phyloP scores from a whole-genome alignment of 306 rosid genomes.

The Rubus idaeus region DNA sequence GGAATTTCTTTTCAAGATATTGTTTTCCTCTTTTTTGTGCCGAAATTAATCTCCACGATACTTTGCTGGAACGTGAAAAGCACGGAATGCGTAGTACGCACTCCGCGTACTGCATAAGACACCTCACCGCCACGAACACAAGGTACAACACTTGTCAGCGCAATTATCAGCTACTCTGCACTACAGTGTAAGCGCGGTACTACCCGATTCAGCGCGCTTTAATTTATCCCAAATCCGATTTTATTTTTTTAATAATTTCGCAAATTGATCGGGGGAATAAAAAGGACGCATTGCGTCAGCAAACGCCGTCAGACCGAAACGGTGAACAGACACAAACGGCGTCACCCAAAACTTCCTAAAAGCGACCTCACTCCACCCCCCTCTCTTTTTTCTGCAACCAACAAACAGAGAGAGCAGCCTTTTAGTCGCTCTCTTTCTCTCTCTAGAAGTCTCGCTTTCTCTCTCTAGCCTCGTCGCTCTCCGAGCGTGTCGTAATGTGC shows the following conservation, averaged over 20 bases:
- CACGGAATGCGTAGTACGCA: conserved; percentile 52
- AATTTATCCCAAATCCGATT: neutral
- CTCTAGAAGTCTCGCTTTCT: conserved; percentile 1
- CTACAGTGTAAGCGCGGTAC: neutral
- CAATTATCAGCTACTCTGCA: neutral
- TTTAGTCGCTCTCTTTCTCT: conserved; percentile 15
- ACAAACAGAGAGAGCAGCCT: conserved; percentile 5
- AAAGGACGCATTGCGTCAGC: neutral
- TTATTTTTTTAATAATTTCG: neutral
- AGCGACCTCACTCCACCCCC: conserved; percentile 11
- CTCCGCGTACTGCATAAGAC: conserved; percentile 44
- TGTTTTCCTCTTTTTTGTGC: neutral
- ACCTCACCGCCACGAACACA: neutral
- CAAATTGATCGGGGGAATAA: neutral
- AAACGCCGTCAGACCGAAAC: conserved; percentile 25
- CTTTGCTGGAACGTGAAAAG: conserved; percentile 32
- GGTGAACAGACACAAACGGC: conserved; percentile 11
- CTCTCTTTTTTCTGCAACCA: conserved; percentile 4
- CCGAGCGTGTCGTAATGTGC: neutral
- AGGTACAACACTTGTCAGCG: neutral
- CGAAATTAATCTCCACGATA: neutral
- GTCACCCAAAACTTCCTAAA: conserved; percentile 31
- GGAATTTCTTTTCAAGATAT: neutral
- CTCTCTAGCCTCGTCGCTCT: conserved; percentile 23
- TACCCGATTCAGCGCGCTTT: neutral